phyloP scores from a whole-genome alignment of 306 rosid genomes.

The Canavalia ensiformis region DNA sequence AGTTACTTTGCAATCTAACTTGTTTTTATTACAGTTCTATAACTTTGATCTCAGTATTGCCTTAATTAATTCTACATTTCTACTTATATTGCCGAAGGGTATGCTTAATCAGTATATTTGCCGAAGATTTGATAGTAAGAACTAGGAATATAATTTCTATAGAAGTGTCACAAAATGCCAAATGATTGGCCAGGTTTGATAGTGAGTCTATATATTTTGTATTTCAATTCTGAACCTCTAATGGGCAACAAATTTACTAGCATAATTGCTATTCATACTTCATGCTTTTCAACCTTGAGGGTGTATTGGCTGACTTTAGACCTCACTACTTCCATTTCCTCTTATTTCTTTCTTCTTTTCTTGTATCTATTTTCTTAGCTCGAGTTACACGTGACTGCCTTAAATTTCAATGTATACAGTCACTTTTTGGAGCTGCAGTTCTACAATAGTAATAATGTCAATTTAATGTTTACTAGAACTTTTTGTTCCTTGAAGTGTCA shows the following conservation, averaged over 20 bases:
- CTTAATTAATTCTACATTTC: constrained; percentile 22
- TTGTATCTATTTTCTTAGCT: neutral
- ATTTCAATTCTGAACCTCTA: neutral
- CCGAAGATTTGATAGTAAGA: constrained; percentile 25
- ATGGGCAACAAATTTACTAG: neutral
- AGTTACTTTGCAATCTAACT: constrained; percentile 34
- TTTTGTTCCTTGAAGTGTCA: neutral
- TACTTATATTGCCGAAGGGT: neutral
- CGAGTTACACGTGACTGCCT: too few species aligned
- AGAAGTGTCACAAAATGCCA: neutral
- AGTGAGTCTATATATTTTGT: constrained; percentile 13
- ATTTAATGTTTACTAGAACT: neutral
- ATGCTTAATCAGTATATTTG: neutral
- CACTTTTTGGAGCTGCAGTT: constrained; percentile 44
- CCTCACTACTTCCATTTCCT: neutral
- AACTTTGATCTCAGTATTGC: neutral
- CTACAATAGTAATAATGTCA: neutral
- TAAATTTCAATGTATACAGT: constrained; percentile 16
- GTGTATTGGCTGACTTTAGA: constrained; percentile 4
- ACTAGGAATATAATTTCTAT: constrained; percentile 27
- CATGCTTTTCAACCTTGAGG: neutral
- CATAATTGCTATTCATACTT: neutral
- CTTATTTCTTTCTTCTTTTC: neutral
- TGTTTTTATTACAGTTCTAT: neutral
- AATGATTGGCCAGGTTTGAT: constrained; percentile 7